These are phyloP conservation scores for Dentipellis sp. DNA, from an alignment of 768 basidiomycete species.

Conservation along the genomic window DNA sequence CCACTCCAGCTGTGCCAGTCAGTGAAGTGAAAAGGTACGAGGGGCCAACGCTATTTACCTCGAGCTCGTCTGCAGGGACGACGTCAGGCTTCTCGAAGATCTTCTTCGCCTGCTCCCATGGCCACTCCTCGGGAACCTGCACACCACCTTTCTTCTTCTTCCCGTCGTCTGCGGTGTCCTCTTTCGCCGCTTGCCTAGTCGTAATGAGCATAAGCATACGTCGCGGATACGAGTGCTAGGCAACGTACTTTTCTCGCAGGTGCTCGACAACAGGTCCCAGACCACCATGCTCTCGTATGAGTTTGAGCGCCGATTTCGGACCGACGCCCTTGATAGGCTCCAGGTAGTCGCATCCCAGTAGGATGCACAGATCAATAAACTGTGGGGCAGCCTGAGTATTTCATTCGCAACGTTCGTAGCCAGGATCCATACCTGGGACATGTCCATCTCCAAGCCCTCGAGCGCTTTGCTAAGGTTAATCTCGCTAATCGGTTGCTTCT, in stretches of 20 bases:
- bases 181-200: conserved; percentile 34
- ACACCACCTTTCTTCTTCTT: conserved; percentile 74
- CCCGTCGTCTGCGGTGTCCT: conserved; percentile 33
- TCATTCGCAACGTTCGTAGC: neutral
- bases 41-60: conserved; percentile 39
- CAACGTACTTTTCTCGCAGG: conserved; percentile 61
- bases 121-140: conserved; percentile 89
- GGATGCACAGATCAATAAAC: conserved; percentile 95
- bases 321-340: conserved; percentile 98
- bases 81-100: conserved; percentile 90
- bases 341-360: conserved; percentile 96
- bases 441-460: conserved; percentile 85
- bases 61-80: conserved; percentile 71
- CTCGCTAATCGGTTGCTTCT: conserved; percentile 93
- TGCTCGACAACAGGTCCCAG: conserved; percentile 69
- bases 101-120: conserved; percentile 91
- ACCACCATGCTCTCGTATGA: conserved; percentile 73
- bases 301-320: conserved; percentile 90
- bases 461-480: conserved; percentile 77
- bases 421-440: conserved; percentile 59
- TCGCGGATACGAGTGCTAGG: neutral
- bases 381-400: conserved; percentile 20
- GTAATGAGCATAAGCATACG: neutral
- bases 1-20: conserved; percentile 73
- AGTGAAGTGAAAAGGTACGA: neutral